Conservation (phyloP, 202 grass and related monocot genomes). For the Carex sylvatica region DNA sequence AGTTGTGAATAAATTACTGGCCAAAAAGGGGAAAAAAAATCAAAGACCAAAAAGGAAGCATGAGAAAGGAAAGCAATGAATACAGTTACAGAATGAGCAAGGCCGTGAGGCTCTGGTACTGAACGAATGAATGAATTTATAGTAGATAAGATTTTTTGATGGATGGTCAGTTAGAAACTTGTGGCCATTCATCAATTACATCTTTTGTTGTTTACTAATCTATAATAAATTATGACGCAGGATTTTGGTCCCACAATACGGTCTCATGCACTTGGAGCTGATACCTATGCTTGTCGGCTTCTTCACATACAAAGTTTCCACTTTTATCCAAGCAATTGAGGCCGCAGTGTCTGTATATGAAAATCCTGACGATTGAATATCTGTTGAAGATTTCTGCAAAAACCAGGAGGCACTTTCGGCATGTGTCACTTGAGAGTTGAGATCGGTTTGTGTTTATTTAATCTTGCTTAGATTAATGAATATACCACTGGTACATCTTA, state of each 20-base stretch:
- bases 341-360: slow-evolving; percentile 40
- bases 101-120: not conserved
- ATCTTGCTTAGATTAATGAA: not conserved
- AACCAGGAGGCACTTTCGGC: not conserved
- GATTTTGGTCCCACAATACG: slow-evolving; percentile 83
- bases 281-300: slow-evolving; percentile 96
- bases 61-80: not conserved
- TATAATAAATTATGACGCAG: slow-evolving; percentile 31
- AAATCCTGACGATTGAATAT: slow-evolving; percentile 51
- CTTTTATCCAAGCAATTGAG: slow-evolving; percentile 72
- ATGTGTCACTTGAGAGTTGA: slow-evolving; percentile 22
- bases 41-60: not conserved
- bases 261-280: slow-evolving; percentile 83
- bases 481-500: slow-evolving; percentile 8
- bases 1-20: not conserved
- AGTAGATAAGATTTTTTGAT: not conserved
- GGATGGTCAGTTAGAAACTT: not conserved
- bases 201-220: slow-evolving; percentile 1
- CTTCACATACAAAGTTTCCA: slow-evolving; percentile 92
- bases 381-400: slow-evolving; percentile 23
- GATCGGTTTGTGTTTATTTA: slow-evolving; percentile 31
- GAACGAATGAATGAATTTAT: not conserved
- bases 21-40: not conserved
- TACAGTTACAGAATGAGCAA: not conserved
- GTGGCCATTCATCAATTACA: not conserved